Conservation (phyloP, 140 eudicot genomes). For the Erigeron philadelphicus region DNA sequence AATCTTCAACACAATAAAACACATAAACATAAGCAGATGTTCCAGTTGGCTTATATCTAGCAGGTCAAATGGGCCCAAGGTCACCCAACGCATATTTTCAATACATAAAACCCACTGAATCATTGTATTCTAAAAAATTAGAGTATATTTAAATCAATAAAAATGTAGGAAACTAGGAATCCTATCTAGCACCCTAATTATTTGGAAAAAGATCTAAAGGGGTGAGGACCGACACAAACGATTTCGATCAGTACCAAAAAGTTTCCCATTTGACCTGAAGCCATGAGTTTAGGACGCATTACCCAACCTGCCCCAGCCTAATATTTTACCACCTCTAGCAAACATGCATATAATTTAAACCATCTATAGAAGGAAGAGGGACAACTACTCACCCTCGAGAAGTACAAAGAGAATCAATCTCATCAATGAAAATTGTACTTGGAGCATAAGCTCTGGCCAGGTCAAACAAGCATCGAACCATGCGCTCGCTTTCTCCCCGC, state of each 20-base stretch:
- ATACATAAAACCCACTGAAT: neutral
- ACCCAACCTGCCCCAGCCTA: neutral
- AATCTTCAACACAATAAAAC: neutral
- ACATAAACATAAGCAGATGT: no score
- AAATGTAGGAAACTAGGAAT: neutral
- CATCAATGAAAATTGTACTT: conserved; percentile 92
- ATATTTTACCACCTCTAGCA: neutral
- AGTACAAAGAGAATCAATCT: conserved; percentile 91
- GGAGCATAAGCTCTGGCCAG: conserved; percentile 90
- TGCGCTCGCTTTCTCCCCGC: conserved; percentile 99
- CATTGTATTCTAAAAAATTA: no score
- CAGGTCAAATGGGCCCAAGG: neutral
- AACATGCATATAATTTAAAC: neutral
- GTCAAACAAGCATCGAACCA: conserved; percentile 97
- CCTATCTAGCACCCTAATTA: neutral
- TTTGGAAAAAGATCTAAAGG: neutral
- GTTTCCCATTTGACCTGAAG: neutral
- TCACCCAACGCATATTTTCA: neutral
- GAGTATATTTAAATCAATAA: no score
- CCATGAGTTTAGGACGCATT: neutral
- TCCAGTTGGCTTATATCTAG: neutral
- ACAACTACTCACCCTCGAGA: conserved; percentile 71
- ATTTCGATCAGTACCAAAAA: neutral
- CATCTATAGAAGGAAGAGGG: neutral
- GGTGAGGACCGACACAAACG: neutral